Base-by-base conservation (phyloP, 148 eudicot genomes). In the Cornus suecica region DNA sequence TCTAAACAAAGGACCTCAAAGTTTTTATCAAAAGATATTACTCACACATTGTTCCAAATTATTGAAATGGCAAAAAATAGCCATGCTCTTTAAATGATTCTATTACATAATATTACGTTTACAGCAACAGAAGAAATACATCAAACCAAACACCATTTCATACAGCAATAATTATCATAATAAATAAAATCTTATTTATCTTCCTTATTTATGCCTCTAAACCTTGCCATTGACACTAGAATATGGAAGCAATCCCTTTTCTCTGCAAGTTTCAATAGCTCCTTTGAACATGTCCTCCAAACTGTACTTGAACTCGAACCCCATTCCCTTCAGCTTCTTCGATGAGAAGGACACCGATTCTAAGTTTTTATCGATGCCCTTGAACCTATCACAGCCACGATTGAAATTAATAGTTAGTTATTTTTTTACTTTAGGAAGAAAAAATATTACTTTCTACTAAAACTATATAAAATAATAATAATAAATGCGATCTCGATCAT, bases 251-350 rank as follows among this genome's bases (percentile, higher is more conserved):
- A 95, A 79, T 25, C 97, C 94, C 81, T 92, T 95, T 74, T 83
- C 87, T 74, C 97, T 78, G 76, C 97, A 95, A 18, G 86, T 88
- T 41, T 89, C 94, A 45, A 95, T 86, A 32, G 99, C 97, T 70
- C 85, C 99, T 70, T 73, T 86, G 77, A 80, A 92, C 99, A 95
- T 95, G 62, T 92, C 97, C 80, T 91, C 94, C 85, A 92, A 86
- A 37, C 82, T 85, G 73, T 91, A 88, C 87, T 92, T 89, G 84
- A 90, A 95, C 61, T 90, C 23, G 66, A 95, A 95, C 8, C 94
- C 96, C 83, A 84, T 74, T 0, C 81, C 88, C 25, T 28, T 52
- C 79, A 95, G 74, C 84, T 92, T 95, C 84, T 89, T 80, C 2
- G 97, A 90, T 32, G 96, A 92, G 78, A 94, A 90, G 25, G 75